Percentiles rank a stretch among this genome's conserved stretches.
Evolutionary conservation across 2,329 filamentous ascomycete genomes (phyloP).

Genomic region (Colletotrichum phormii): DNA sequence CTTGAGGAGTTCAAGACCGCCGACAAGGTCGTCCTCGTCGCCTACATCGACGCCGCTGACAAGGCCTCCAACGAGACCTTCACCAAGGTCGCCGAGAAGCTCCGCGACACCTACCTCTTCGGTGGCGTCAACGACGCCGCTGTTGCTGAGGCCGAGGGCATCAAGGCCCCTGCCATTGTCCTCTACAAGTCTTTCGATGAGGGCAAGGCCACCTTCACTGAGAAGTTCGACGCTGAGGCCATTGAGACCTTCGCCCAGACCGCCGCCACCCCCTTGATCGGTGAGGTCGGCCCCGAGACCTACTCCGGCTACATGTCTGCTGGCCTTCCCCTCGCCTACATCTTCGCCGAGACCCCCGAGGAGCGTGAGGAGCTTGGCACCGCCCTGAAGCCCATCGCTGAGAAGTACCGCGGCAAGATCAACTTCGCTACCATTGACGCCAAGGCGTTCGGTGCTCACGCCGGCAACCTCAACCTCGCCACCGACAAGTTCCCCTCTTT

Average conservation of each 20-base stretch:
- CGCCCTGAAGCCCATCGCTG: constrained; percentile 84
- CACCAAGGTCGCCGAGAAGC: constrained; percentile 75
- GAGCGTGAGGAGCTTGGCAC: constrained; percentile 85
- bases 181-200: constrained; percentile 99
- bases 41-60: constrained; percentile 83
- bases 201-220: constrained; percentile 86
- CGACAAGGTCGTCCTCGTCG: constrained; percentile 95
- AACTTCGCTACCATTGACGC: constrained; percentile 99
- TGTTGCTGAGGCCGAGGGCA: constrained; percentile 89
- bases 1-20: constrained; percentile 97
- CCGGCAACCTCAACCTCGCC: constrained; percentile 96
- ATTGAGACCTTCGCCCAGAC: constrained; percentile 88
- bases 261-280: constrained; percentile 88
- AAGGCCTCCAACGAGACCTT: constrained; percentile 92
- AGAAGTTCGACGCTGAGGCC: constrained; percentile 83
- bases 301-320: constrained; percentile 92
- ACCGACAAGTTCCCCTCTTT: constrained; percentile 96
- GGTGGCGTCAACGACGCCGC: constrained; percentile 85
- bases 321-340: constrained; percentile 93
- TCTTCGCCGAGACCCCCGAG: constrained; percentile 93
- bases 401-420: constrained; percentile 92
- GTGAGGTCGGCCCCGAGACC: constrained; percentile 96
- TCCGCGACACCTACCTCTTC: constrained; percentile 93
- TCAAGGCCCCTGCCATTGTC: constrained; percentile 86
- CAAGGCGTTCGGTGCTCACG: constrained; percentile 92